Percentiles rank a stretch among this genome's conserved stretches.
Evolutionary conservation across 768 basidiomycete genomes (phyloP).

Genomic region (Pleurotus cornucopiae): DNA sequence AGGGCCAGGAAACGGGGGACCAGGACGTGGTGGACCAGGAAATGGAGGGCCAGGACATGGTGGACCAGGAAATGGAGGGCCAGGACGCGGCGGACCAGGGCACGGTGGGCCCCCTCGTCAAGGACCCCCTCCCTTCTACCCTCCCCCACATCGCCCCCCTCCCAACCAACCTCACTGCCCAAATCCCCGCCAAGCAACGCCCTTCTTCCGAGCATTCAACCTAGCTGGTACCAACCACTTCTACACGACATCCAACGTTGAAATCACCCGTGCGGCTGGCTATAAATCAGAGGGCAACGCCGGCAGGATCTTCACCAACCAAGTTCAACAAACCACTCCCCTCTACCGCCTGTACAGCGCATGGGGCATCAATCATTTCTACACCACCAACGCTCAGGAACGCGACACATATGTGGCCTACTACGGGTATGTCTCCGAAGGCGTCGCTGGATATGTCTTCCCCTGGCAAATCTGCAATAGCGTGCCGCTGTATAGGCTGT

Average conservation of each 20-base stretch:
- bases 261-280: background rate
- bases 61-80: background rate
- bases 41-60: background rate
- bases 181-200: background rate
- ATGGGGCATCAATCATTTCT: conserved; percentile 10
- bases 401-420: background rate
- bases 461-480: conserved; percentile 6
- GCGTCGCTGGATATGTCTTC: conserved; percentile 12
- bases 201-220: conserved; percentile 1
- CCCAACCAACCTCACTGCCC: background rate
- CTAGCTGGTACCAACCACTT: background rate
- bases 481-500: conserved; percentile 4
- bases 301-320: conserved; percentile 6
- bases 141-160: background rate
- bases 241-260: background rate
- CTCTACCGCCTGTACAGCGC: conserved; percentile 14
- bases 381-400: conserved; percentile 12
- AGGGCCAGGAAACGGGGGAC: background rate
- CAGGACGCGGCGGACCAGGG: background rate
- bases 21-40: background rate
- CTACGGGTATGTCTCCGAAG: conserved; percentile 9
- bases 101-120: background rate
- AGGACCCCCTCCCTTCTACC: background rate
- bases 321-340: conserved; percentile 7
- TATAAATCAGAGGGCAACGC: background rate